Percentiles rank a stretch among this genome's conserved stretches.
phyloP scores from a whole-genome alignment of 305 asterid genomes.

The Euphrasia arctica region DNA sequence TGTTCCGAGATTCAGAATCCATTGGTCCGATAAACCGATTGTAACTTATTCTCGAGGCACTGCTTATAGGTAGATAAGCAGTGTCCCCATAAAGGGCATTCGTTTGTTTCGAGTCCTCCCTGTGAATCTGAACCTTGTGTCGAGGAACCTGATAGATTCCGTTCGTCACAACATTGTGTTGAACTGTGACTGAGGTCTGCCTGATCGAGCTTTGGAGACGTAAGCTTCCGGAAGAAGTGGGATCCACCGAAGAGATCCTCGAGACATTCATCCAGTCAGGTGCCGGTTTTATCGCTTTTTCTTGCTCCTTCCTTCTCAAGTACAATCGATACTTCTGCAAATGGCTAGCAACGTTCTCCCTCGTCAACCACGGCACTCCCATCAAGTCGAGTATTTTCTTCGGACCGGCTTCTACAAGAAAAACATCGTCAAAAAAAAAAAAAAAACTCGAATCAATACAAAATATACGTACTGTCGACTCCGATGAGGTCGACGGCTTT shows the following conservation, averaged over 20 bases:
- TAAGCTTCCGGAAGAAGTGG: slow-evolving; percentile 20
- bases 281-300: slow-evolving; percentile 38
- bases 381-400: slow-evolving; percentile 69
- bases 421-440: not conserved
- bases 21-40: not conserved
- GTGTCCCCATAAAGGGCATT: not conserved
- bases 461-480: slow-evolving; percentile 47
- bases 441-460: not conserved
- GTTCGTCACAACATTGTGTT: slow-evolving; percentile 22
- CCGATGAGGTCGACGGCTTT: slow-evolving; percentile 63
- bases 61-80: slow-evolving; percentile 33
- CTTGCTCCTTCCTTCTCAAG: slow-evolving; percentile 54
- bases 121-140: not conserved
- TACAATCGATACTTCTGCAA: slow-evolving; percentile 78
- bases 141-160: not conserved
- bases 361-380: slow-evolving; percentile 61
- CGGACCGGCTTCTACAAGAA: slow-evolving; percentile 69
- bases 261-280: slow-evolving; percentile 28
- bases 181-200: slow-evolving; percentile 7
- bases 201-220: slow-evolving; percentile 31
- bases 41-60: slow-evolving; percentile 27
- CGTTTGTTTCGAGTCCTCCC: not conserved
- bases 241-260: slow-evolving; percentile 30
- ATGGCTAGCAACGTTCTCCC: slow-evolving; percentile 76
- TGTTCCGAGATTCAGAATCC: slow-evolving; percentile 23